A percentile compares a stretch with the other conserved stretches of the same genome.
phyloP scores from a whole-genome alignment of 495 filamentous ascomycete genomes.

The Aspergillus indologenus region DNA sequence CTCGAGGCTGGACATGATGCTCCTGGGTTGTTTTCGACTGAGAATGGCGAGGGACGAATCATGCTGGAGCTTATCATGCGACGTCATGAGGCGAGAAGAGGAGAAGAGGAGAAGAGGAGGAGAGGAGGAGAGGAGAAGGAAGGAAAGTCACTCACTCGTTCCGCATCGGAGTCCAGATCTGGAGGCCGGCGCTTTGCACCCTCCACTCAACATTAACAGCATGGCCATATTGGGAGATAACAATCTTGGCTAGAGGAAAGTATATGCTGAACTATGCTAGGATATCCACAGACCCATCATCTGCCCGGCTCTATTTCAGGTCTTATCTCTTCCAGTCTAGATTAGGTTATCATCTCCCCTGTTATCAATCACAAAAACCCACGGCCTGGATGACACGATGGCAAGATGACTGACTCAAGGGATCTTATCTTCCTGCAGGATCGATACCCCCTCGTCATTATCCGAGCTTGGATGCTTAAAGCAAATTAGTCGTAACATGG shows the following conservation, averaged over 20 bases:
- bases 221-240: no score
- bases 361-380: neutral
- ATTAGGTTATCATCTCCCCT: slow-evolving; percentile 1
- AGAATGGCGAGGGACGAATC: neutral
- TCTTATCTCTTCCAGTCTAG: neutral
- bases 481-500: neutral
- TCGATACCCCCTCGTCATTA: neutral
- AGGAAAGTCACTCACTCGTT: neutral
- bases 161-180: neutral
- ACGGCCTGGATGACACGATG: neutral
- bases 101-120: neutral
- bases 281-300: no score
- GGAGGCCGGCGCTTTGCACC: neutral
- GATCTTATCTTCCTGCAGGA: slow-evolving; percentile 8
- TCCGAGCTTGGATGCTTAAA: neutral
- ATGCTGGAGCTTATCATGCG: neutral
- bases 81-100: neutral
- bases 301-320: neutral
- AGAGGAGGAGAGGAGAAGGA: neutral
- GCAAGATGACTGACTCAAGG: neutral
- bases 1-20: neutral
- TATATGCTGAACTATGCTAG: no score
- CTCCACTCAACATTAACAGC: neutral
- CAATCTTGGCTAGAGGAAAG: no score
- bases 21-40: neutral